These are phyloP conservation scores for Macrotyloma uniflorum DNA, from an alignment of 306 rosid species.

Conservation along the genomic window DNA sequence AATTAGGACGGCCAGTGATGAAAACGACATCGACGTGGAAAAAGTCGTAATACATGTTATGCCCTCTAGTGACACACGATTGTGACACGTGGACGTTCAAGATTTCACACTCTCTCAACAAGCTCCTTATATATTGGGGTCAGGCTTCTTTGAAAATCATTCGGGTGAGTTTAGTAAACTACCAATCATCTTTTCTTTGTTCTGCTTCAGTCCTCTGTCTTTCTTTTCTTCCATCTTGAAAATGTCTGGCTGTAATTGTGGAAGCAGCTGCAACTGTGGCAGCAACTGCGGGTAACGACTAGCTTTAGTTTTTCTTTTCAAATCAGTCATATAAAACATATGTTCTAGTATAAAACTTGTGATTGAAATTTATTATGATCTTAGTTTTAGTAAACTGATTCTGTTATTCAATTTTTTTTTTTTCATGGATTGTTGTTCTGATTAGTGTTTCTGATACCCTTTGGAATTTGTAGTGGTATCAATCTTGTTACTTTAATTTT, in stretches of 20 bases:
- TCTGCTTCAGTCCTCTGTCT: not conserved
- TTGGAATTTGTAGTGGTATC: not conserved
- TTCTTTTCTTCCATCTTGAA: not conserved
- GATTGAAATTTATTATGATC: not conserved
- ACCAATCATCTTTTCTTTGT: not conserved
- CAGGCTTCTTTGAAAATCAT: not conserved
- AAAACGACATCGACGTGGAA: not conserved
- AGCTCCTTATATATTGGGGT: not conserved
- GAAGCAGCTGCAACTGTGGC: slow-evolving; percentile 45
- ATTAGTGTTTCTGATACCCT: not conserved
- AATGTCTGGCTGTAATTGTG: slow-evolving; percentile 66
- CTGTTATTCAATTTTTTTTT: not conserved
- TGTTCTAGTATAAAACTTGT: not conserved
- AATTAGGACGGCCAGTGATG: not conserved
- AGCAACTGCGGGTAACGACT: not conserved
- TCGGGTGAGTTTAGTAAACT: not conserved
- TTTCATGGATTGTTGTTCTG: not conserved
- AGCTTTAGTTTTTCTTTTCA: too few species aligned
- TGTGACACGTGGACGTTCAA: slow-evolving; percentile 10
- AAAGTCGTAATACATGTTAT: not conserved
- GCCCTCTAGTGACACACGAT: not conserved
- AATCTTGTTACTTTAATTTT: not conserved
- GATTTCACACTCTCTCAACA: not conserved
- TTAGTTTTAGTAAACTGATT: not conserved
- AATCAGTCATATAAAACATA: too few species aligned